Base-by-base conservation (phyloP, 768 basidiomycete genomes). In the Coprinopsis strossmayeri region DNA sequence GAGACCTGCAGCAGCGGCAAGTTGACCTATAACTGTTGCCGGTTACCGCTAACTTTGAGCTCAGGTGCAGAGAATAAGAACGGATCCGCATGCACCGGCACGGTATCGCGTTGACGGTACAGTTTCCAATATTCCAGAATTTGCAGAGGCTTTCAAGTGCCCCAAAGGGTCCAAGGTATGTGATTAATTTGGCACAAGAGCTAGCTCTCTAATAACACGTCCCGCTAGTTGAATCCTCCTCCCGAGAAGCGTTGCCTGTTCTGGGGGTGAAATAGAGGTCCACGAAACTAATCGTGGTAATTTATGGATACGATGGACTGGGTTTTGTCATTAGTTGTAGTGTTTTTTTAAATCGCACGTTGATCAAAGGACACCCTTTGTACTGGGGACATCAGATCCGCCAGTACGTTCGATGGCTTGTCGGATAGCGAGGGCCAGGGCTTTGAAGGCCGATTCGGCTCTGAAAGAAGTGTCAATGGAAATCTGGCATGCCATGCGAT, bases 391-490 rank as follows among this genome's bases (percentile, higher is more conserved):
- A 50, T 99, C 96, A 55, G 81, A 76, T 3, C 89, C 81, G 3
- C 92, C 92, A 1, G 94, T 97, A 47, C 74, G 75, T 62, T 91
- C 81, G 54, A 96, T 87, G n/a, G 96, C 96, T 65, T 97, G 83
- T 48, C 87, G 82, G 55, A 99, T 93, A 7, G 95, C 96, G 28
- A 99, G 72, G 0, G 96, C 96, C 17, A 98, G 68, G 1, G 96
- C 95, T 68, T 99, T 99, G 80, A 99, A 99, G 3, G 95, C 92
- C 2, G 94, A 92, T 67, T 99, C 96, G 11, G 94, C 84, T 46
- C 96, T 98, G 58, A 26, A 34, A 34, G 34, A n/a, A 44, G 23
- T 13, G 32, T 38, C 35, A 32, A 35, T 18, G 34, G 13, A 13
- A 49, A 49, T 38, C 20, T 49, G 43, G 40, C 28, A 21, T 56